These are phyloP conservation scores for Dendrobium huoshanense DNA, from an alignment of 106 monocot species.

Conservation along the genomic window DNA sequence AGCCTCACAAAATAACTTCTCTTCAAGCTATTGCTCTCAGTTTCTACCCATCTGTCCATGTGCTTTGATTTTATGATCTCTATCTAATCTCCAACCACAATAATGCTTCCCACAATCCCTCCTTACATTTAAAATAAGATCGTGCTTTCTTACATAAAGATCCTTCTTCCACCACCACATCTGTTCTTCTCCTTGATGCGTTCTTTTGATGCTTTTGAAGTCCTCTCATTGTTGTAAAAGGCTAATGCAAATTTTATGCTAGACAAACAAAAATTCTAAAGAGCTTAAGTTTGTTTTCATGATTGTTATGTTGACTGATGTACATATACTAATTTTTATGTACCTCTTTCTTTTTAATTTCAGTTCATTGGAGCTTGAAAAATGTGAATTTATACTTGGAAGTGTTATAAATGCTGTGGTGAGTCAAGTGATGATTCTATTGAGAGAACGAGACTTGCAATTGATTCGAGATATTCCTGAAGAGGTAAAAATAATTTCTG, in stretches of 20 bases:
- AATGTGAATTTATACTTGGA: constrained; percentile 60
- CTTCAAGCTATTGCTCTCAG: too few species aligned
- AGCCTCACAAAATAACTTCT: too few species aligned
- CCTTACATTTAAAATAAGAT: too few species aligned
- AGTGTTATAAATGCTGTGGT: constrained; percentile 80
- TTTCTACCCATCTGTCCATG: too few species aligned
- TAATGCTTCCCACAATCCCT: too few species aligned
- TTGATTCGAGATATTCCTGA: constrained; percentile 89
- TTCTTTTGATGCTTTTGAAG: too few species aligned
- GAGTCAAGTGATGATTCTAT: constrained; percentile 85
- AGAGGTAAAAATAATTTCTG: constrained; percentile 66
- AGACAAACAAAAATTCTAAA: neutral
- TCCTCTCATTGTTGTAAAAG: neutral
- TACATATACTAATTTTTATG: neutral
- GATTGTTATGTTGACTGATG: too few species aligned
- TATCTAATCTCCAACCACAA: too few species aligned
- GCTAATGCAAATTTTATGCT: neutral
- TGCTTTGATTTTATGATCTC: too few species aligned
- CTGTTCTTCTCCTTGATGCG: too few species aligned
- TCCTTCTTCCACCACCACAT: too few species aligned
- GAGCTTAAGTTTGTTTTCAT: neutral
- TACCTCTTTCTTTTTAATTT: constrained; percentile 3
- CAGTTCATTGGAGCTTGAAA: constrained; percentile 76
- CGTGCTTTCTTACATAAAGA: too few species aligned
- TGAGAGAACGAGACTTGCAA: constrained; percentile 82